A percentile compares a stretch with the other conserved stretches of the same genome.
phyloP scores from a whole-genome alignment of 352 stramenopile species.

The Phytophthora citrophthora region DNA sequence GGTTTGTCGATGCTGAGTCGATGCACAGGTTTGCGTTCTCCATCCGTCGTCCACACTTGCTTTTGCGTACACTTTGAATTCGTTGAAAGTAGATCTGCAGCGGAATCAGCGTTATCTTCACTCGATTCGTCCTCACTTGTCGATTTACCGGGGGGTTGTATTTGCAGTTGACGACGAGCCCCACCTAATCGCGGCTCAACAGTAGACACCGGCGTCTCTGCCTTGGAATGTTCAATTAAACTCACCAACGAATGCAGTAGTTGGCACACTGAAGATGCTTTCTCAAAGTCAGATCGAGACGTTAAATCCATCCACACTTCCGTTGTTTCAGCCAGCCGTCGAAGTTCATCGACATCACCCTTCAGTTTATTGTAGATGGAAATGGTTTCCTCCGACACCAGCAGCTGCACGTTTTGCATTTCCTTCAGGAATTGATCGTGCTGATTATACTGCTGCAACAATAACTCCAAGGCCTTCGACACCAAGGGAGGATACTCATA shows the following conservation, averaged over 20 bases:
- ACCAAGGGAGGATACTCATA: constrained; percentile 80
- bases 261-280: constrained; percentile 51
- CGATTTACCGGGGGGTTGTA: constrained; percentile 16
- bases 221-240: constrained; percentile 37
- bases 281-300: constrained; percentile 73
- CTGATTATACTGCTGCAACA: constrained; percentile 77
- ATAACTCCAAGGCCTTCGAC: constrained; percentile 72
- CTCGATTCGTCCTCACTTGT: constrained; percentile 13
- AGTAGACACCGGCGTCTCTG: neutral
- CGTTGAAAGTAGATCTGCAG: constrained; percentile 26
- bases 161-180: constrained; percentile 17
- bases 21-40: constrained; percentile 12
- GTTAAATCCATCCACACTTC: constrained; percentile 87
- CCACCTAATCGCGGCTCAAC: neutral
- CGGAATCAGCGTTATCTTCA: constrained; percentile 24
- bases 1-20: constrained; percentile 45
- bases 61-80: constrained; percentile 37
- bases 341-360: constrained; percentile 68
- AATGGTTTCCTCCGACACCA: constrained; percentile 71
- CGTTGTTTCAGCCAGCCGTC: constrained; percentile 69
- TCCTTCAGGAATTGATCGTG: constrained; percentile 75
- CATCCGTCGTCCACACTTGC: neutral
- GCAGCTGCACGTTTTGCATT: constrained; percentile 63
- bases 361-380: constrained; percentile 71
- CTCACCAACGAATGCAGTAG: constrained; percentile 51